A percentile compares a stretch with the other conserved stretches of the same genome.
Evolutionary conservation across 2,329 filamentous ascomycete genomes (phyloP).

Genomic region (Sporothrix inflata): DNA sequence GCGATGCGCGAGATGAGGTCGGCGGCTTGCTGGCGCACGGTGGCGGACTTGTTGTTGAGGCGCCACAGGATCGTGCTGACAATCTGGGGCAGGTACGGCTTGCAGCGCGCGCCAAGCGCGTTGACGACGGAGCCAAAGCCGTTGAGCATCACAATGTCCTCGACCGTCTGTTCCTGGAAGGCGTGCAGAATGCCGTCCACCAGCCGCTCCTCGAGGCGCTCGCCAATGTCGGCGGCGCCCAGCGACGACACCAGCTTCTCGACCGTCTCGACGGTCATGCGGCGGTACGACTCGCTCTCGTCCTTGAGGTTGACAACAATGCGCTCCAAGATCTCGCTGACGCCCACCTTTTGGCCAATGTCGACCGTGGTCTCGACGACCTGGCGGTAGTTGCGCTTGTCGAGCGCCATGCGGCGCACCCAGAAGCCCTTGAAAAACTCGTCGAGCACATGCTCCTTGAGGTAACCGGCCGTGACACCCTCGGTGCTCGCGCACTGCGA

Average conservation of each 20-base stretch:
- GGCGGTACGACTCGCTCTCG: constrained; percentile 95
- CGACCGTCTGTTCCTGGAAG: constrained; percentile 97
- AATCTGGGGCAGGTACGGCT: constrained; percentile 95
- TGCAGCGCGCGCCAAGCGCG: constrained; percentile 88
- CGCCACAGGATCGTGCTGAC: constrained; percentile 96
- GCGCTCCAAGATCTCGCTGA: constrained; percentile 89
- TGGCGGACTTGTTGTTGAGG: constrained; percentile 96
- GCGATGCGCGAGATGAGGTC: constrained; percentile 96
- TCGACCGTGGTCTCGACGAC: constrained; percentile 98
- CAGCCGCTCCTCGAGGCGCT: constrained; percentile 87
- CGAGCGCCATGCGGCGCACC: constrained; percentile 94
- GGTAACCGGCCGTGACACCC: constrained; percentile 90
- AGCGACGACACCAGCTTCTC: constrained; percentile 95
- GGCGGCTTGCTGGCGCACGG: constrained; percentile 93
- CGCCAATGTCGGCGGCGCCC: constrained; percentile 90
- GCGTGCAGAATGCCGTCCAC: constrained; percentile 94
- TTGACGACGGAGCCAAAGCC: constrained; percentile 98
- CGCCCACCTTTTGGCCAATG: constrained; percentile 95
- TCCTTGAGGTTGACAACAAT: constrained; percentile 97
- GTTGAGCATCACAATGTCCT: constrained; percentile 94
- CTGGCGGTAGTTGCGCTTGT: constrained; percentile 96
- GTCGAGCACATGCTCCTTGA: constrained; percentile 91
- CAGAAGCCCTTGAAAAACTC: constrained; percentile 99
- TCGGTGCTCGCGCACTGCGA: constrained; percentile 94
- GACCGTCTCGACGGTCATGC: constrained; percentile 98